Base-by-base conservation (phyloP, 2,329 filamentous ascomycete genomes). In the Paraconiothyrium brasiliense region DNA sequence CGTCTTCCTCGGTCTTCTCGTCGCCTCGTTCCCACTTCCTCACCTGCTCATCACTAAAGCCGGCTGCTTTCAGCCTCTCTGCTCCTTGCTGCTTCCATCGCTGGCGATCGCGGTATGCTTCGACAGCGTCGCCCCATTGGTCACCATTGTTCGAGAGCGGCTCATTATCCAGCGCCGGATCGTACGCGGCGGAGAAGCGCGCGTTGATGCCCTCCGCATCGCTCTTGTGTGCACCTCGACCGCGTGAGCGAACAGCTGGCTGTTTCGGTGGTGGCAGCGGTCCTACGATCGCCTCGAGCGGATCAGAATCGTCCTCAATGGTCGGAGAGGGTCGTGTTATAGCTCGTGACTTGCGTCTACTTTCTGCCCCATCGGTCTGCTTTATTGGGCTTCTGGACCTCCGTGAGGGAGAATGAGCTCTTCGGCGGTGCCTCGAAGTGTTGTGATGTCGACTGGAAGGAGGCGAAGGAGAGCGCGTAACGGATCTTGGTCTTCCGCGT, bases 41-140 rank as follows among this genome's bases (percentile, higher is more conserved):
- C 61, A 97, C 87, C 70, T 93, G 87, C 4, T 88, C 86, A 16
- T 93, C 91, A 1, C 87, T 88, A 72, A 97, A 96, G 0, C 93
- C 94, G 0, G 92, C 93, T 22, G 87, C 87, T 37, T 88, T 88
- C 62, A 97, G 80, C 60, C 93, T 83, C 56, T 93, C 89, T 7
- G 91, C 91, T 34, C 93, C 92, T 67, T 89, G 87, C 65, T 89
- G 85, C 71, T 88, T 89, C 87, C 91, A 93, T 67, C 89, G 89
- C 67, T 92, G 87, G n/a, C 92, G 88, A 74, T 97, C 93, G 43
- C 90, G 86, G 59, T 92, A 84, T 4, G 90, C 89, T 78, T 97
- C 93, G 0, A 95, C 82, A 0, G 91, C 89, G 69, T 92, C 87
- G 48, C 92, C 91, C 93, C 93, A 97, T 62, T 92, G 88, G 63